phyloP scores from a whole-genome alignment of 1,284 basidiomycete species.

The Tausonia pullulans region DNA sequence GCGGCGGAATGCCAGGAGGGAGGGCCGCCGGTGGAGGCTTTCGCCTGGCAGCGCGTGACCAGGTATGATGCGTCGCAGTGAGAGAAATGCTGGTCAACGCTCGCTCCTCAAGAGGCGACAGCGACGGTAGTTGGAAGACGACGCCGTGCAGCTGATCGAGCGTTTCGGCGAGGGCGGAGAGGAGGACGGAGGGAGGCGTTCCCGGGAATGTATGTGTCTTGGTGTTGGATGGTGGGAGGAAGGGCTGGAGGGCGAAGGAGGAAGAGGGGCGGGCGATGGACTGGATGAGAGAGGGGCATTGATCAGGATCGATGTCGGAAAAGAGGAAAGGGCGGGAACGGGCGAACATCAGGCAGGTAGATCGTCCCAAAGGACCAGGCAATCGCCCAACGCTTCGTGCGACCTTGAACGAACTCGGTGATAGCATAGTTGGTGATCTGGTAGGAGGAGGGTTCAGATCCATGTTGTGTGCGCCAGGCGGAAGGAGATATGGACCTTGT shows the following conservation, averaged over 20 bases:
- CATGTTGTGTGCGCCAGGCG: neutral
- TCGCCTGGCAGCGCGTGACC: too few species aligned
- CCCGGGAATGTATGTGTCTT: too few species aligned
- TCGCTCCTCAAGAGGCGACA: too few species aligned
- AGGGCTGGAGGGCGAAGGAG: neutral
- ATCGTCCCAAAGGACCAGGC: slow-evolving; percentile 63
- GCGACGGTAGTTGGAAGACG: too few species aligned
- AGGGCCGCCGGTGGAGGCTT: too few species aligned
- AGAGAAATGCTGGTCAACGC: too few species aligned
- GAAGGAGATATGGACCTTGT: slow-evolving; percentile 39
- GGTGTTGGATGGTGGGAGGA: slow-evolving; percentile 2
- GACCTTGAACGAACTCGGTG: slow-evolving; percentile 68
- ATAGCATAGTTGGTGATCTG: slow-evolving; percentile 77
- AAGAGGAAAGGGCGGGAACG: neutral
- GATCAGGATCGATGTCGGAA: neutral
- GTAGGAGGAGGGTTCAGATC: neutral
- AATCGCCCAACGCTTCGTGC: slow-evolving; percentile 77
- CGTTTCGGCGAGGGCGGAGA: too few species aligned
- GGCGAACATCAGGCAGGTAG: slow-evolving; percentile 57
- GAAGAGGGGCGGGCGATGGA: neutral
- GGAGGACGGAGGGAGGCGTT: too few species aligned
- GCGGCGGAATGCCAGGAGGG: too few species aligned
- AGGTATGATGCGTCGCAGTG: too few species aligned
- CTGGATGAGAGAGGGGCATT: neutral
- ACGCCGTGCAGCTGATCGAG: too few species aligned